Percentiles rank a stretch among this genome's conserved stretches.
Conservation (phyloP, 2,329 filamentous ascomycete species). For the Sclerotinia sclerotiorum region DNA sequence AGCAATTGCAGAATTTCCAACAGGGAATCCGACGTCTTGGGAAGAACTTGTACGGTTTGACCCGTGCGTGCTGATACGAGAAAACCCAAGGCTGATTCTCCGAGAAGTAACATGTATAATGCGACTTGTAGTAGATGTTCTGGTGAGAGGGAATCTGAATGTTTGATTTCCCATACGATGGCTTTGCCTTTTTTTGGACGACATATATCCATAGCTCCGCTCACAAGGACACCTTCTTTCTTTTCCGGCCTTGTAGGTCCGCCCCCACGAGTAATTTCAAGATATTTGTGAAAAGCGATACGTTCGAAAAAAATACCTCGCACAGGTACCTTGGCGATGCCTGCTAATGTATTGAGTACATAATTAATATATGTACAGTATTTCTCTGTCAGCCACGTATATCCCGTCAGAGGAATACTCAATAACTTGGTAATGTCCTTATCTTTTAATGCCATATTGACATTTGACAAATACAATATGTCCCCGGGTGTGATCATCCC, state of each 20-base stretch:
- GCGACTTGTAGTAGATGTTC: slow-evolving; percentile 14
- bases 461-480: slow-evolving; percentile 7
- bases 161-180: slow-evolving; percentile 14
- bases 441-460: neutral
- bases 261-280: neutral
- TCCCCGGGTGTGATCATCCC: neutral
- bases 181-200: neutral
- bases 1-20: slow-evolving; percentile 9
- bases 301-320: slow-evolving; percentile 6
- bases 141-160: slow-evolving; percentile 10
- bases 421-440: slow-evolving; percentile 14
- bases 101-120: slow-evolving; percentile 17
- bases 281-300: neutral
- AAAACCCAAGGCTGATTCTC: neutral
- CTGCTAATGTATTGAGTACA: neutral
- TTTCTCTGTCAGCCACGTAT: slow-evolving; percentile 2
- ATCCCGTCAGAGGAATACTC: neutral
- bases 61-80: slow-evolving; percentile 19
- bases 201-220: slow-evolving; percentile 9
- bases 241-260: slow-evolving; percentile 2
- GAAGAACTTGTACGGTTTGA: slow-evolving; percentile 15
- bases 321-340: neutral
- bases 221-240: neutral
- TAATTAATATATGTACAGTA: neutral
- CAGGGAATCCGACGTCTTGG: neutral